Conservation (phyloP, 768 basidiomycete genomes). For the Jaapia argillacea region DNA sequence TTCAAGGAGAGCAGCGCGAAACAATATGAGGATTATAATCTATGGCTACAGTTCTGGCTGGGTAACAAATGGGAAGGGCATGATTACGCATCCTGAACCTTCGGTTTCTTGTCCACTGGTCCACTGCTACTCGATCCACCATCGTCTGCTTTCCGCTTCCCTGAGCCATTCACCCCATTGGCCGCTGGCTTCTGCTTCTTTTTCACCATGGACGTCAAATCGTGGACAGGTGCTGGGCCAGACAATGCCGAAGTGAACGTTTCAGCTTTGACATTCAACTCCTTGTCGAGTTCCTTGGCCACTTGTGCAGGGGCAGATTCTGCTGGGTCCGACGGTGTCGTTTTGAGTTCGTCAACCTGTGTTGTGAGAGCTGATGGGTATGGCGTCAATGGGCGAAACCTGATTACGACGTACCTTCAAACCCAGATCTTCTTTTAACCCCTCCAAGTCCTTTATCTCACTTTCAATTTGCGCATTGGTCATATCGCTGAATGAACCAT, state of each 20-base stretch:
- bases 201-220: constrained; percentile 75
- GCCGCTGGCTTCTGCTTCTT: constrained; percentile 70
- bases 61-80: background rate
- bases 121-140: constrained; percentile 34
- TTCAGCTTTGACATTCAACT: constrained; percentile 55
- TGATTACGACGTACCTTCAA: constrained; percentile 47
- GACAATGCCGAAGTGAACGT: constrained; percentile 23
- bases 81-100: constrained; percentile 31
- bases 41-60: too few relatives aligned
- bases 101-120: constrained; percentile 60
- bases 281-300: constrained; percentile 61
- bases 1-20: background rate
- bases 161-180: constrained; percentile 17
- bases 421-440: constrained; percentile 71
- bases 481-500: constrained; percentile 57
- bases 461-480: constrained; percentile 60
- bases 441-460: constrained; percentile 73
- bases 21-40: background rate
- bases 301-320: constrained; percentile 61
- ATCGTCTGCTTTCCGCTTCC: constrained; percentile 67
- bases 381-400: background rate
- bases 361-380: background rate
- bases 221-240: constrained; percentile 44
- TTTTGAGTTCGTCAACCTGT: constrained; percentile 87
- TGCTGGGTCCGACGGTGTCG: constrained; percentile 52